Conservation (phyloP, 345 rosid species). For the Rhodamnia rubescens region DNA sequence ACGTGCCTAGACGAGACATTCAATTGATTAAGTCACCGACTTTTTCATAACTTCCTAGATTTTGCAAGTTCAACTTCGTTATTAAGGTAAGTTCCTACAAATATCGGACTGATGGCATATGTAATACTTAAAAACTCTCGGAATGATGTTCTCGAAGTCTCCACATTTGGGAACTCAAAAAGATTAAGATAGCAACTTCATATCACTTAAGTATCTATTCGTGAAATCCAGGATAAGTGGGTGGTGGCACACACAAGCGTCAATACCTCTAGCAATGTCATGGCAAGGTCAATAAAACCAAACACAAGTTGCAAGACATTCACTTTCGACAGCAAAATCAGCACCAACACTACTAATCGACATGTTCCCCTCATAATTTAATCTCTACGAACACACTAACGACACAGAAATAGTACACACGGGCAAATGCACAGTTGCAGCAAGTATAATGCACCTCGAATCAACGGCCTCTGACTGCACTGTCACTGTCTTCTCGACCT, state of each 20-base stretch:
- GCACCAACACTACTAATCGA: neutral
- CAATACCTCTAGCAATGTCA: neutral
- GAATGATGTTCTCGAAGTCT: neutral
- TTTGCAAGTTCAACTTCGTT: neutral
- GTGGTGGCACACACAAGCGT: neutral
- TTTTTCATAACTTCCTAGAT: neutral
- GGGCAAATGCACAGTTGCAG: neutral
- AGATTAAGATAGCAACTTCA: neutral
- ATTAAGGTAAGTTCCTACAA: neutral
- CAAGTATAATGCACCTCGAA: slow-evolving; percentile 38
- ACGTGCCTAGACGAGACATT: neutral
- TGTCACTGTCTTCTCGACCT: slow-evolving; percentile 75
- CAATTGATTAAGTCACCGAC: neutral
- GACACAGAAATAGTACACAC: neutral
- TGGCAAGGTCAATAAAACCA: neutral
- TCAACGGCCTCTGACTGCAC: slow-evolving; percentile 75
- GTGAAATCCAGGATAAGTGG: neutral
- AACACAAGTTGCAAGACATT: neutral
- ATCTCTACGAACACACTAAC: neutral
- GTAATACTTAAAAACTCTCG: neutral
- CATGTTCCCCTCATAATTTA: neutral
- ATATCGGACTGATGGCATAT: neutral
- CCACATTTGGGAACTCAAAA: neutral
- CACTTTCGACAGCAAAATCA: neutral
- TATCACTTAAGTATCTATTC: neutral